Base-by-base conservation (phyloP, 1,284 basidiomycete species). In the Inonotus hispidus region DNA sequence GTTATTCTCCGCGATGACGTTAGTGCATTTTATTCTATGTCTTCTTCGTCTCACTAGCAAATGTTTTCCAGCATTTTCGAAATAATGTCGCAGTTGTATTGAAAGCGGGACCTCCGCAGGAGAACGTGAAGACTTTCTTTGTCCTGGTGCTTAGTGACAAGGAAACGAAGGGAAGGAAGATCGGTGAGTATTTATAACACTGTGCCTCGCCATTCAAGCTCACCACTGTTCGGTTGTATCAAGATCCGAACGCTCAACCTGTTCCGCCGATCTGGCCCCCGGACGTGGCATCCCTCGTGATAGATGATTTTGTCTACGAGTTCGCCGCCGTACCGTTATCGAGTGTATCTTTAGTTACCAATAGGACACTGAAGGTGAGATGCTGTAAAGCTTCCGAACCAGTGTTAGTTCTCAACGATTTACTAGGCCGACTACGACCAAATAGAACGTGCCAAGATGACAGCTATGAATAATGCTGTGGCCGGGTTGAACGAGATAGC, bases 1-100 rank as follows among this genome's bases (percentile, higher is more conserved):
- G 84, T 99, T 1, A 72, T 99, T 19, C 74, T 99, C 37, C 82
- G 88, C 49, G 90, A 98, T 70, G 82, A 82, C 57, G 95, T 95
- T 70, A 69, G 86, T 71, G 39, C 16, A 5, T 7, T 7, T 58
- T 29, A 19, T 43, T 55, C 11, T n/a, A 29, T 16, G 45, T 23
- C 29, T 3, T n/a, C 10, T 3, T 3, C 37, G 7, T 14, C 14
- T 38, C 2, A 32, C 41, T 43, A 11, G n/a, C 19, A 29, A 58
- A 38, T 63, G 27, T 39, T 66, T 59, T 63, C 29, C 65, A 98
- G 92, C 92, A 94, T 71, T 97, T 93, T 72, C 79, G 79, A 55
- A 82, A 81, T 64, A 90, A 87, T 61, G 73, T 86, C 3, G 97
- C 85, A 0, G 79, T 97, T 16, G 71, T 98, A 1, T 78, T 98